Conservation (phyloP, 495 filamentous ascomycete genomes). For the Aspergillus coremiiformis region DNA sequence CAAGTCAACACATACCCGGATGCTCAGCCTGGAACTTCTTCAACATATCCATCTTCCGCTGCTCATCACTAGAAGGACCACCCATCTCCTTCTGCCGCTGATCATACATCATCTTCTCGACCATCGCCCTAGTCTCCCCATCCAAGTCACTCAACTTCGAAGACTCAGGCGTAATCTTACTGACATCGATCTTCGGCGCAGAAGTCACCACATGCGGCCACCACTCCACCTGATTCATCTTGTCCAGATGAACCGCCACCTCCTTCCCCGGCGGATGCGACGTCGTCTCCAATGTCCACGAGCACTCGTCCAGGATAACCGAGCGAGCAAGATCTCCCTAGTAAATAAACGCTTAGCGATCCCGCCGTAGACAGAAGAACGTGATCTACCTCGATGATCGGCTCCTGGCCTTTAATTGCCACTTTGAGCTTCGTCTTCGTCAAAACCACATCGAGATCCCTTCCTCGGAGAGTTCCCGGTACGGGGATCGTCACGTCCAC, state of each 20-base stretch:
- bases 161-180: conserved; percentile 90
- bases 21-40: conserved; percentile 83
- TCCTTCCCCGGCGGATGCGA: conserved; percentile 57
- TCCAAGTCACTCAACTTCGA: conserved; percentile 85
- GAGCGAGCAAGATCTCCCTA: conserved; percentile 81
- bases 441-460: conserved; percentile 76
- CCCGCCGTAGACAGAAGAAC: not conserved
- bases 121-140: conserved; percentile 94
- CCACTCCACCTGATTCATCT: conserved; percentile 96
- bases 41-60: conserved; percentile 85
- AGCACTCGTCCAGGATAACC: conserved; percentile 75
- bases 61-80: conserved; percentile 79
- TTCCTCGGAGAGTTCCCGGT: conserved; percentile 71
- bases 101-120: conserved; percentile 99
- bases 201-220: conserved; percentile 84
- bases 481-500: conserved; percentile 74
- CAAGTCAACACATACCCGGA: conserved; percentile 69
- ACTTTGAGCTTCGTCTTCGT: conserved; percentile 73
- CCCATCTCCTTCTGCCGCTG: conserved; percentile 95
- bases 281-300: conserved; percentile 82
- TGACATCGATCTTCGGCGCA: conserved; percentile 80
- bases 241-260: conserved; percentile 87
- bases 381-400: conserved; percentile 69
- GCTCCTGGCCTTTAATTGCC: conserved; percentile 79
- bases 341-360: not conserved